phyloP scores from a whole-genome alignment of 1,284 basidiomycete genomes.

The Tilletiopsis washingtonensis region DNA sequence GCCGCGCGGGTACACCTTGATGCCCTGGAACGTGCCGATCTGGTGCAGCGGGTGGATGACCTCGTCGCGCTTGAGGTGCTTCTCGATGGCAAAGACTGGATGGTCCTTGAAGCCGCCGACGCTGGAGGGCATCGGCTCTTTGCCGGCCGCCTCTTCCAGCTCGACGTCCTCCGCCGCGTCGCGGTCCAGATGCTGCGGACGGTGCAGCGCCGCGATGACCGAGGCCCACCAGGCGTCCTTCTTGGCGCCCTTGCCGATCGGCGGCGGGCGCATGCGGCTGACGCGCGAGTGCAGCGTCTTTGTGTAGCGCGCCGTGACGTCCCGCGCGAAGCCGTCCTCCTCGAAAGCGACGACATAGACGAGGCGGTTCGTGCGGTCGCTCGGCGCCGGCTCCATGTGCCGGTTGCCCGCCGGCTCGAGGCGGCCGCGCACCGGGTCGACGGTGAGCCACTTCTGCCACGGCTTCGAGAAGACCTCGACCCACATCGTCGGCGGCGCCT shows the following conservation, averaged over 20 bases:
- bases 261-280: slow-evolving; percentile 68
- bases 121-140: slow-evolving; percentile 89
- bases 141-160: slow-evolving; percentile 65
- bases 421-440: slow-evolving; percentile 70
- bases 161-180: slow-evolving; percentile 94
- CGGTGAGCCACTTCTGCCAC: slow-evolving; percentile 82
- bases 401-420: slow-evolving; percentile 33
- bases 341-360: slow-evolving; percentile 89
- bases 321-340: slow-evolving; percentile 60
- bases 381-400: slow-evolving; percentile 66
- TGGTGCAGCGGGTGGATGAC: slow-evolving; percentile 70
- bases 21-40: slow-evolving; percentile 84
- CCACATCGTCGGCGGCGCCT: slow-evolving; percentile 83
- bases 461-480: slow-evolving; percentile 91
- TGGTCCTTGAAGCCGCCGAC: slow-evolving; percentile 92
- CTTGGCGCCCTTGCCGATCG: slow-evolving; percentile 51
- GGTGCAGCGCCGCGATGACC: slow-evolving; percentile 34
- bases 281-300: slow-evolving; percentile 75
- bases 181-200: slow-evolving; percentile 57
- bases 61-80: slow-evolving; percentile 82
- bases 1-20: slow-evolving; percentile 80
- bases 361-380: slow-evolving; percentile 68
- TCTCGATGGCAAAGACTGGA: slow-evolving; percentile 78
- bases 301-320: slow-evolving; percentile 58
- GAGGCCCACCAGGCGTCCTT: slow-evolving; percentile 70